phyloP scores from a whole-genome alignment of 2,329 filamentous ascomycete species.

The Hypoxylon sp. region DNA sequence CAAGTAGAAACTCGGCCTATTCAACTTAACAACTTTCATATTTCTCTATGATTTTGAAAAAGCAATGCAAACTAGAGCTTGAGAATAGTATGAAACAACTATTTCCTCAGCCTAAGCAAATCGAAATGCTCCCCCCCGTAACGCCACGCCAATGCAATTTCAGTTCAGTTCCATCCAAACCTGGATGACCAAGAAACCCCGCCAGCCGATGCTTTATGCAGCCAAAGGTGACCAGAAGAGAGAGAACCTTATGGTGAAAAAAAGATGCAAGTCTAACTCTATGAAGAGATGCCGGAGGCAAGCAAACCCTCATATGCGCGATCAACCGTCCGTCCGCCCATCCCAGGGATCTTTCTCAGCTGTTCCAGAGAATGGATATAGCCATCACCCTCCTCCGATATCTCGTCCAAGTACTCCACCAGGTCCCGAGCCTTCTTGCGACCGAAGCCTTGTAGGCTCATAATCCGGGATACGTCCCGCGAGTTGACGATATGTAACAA shows the following conservation, averaged over 20 bases:
- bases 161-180: constrained; percentile 21
- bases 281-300: constrained; percentile 2
- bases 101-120: constrained; percentile 18
- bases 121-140: constrained; percentile 22
- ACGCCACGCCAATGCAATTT: constrained; percentile 43
- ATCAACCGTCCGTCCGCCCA: constrained; percentile 71
- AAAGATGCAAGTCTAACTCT: not conserved
- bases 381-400: constrained; percentile 59
- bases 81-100: constrained; percentile 17
- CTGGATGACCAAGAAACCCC: constrained; percentile 28
- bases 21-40: constrained; percentile 2
- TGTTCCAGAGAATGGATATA: constrained; percentile 66
- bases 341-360: constrained; percentile 68
- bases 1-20: not conserved
- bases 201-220: constrained; percentile 36
- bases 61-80: constrained; percentile 10
- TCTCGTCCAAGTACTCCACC: constrained; percentile 68
- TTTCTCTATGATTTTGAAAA: constrained; percentile 5
- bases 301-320: constrained; percentile 67
- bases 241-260: constrained; percentile 5
- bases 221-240: constrained; percentile 18
- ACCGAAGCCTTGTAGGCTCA: constrained; percentile 77
- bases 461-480: constrained; percentile 75
- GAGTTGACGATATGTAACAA: constrained; percentile 82
- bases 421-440: constrained; percentile 78